Evolutionary conservation across 139 green algal genomes (phyloP), one percentile per base, ranked within the genome.

Genomic region (Picochlorum sp.): DNA sequence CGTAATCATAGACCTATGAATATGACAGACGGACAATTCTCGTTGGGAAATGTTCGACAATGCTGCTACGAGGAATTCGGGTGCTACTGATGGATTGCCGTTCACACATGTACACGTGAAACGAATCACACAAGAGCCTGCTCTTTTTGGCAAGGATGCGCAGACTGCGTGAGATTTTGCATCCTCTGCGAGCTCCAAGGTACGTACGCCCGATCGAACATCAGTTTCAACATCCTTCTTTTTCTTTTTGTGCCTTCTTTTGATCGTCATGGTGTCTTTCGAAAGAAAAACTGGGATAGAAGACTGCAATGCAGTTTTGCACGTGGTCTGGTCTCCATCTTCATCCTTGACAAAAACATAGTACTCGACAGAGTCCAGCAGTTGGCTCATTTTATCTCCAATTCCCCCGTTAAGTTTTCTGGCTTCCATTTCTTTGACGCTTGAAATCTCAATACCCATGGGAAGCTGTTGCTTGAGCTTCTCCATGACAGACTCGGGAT

Each of bases 361-460:
- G 21, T 64, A 78, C 60, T 81, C 76, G 24, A 82, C 59, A 24
- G 18, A 45, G 16, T 57, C 47, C 16, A 75, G 63, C 18, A 82
- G 72, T 23, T 57, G 24, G 4, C 49, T 52, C 63, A 82, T 73
- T 49, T 76, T 77, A 44, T 82, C 76, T 11, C 54, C 54, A 34
- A 73, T 73, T 34, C 58, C 68, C n/a, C 76, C 76, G 30, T 83
- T 75, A 2, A 65, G 31, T 63, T 81, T 81, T 51, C 71, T 73
- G 11, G 77, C 52, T 18, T 52, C 57, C 10, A 68, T 62, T 49
- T 80, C 67, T 66, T 77, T 61, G 7, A 72, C 68, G 2, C 50
- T 34, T 20, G 63, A n/a, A 49, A 83, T 60, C 11, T 71, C n/a
- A 62, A 83, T 67, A 13, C 73, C 77, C 1, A 45, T 37, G 0